Evolutionary conservation across 176 grass and related monocot genomes (phyloP).

Genomic region (Rhynchospora tenuis): DNA sequence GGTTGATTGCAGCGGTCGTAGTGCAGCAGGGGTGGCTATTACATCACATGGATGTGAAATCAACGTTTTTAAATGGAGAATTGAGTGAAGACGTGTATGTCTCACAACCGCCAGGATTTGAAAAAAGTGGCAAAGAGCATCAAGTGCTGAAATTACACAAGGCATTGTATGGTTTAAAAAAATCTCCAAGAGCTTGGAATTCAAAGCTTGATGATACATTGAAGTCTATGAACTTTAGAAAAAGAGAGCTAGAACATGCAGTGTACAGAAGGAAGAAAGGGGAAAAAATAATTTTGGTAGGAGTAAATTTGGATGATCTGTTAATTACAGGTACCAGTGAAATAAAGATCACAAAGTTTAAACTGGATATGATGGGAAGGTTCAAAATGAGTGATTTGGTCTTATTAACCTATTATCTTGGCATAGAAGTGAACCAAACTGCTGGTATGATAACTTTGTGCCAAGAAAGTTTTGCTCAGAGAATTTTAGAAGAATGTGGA

Average conservation of each 20-base stretch:
- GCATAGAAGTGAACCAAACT: too few species aligned
- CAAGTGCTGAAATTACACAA: neutral
- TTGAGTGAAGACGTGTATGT: neutral
- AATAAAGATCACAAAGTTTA: neutral
- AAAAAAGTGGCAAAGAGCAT: neutral
- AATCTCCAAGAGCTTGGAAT: too few species aligned
- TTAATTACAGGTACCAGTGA: neutral
- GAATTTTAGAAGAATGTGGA: too few species aligned
- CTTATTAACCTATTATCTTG: too few species aligned
- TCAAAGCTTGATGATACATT: neutral
- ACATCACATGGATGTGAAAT: neutral
- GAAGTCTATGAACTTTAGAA: neutral
- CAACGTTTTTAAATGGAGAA: neutral
- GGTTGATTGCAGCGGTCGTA: too few species aligned
- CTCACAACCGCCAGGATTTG: neutral
- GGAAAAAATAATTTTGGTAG: neutral
- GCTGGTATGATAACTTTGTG: too few species aligned
- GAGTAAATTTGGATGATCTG: slow-evolving; percentile 9
- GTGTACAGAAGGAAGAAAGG: neutral
- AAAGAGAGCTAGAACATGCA: neutral
- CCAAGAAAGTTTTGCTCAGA: too few species aligned
- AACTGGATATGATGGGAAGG: too few species aligned
- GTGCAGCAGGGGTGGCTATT: too few species aligned
- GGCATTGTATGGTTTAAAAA: too few species aligned
- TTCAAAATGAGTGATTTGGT: too few species aligned